phyloP scores from a whole-genome alignment of 2,329 filamentous ascomycete genomes.

The Botrytis fragariae region DNA sequence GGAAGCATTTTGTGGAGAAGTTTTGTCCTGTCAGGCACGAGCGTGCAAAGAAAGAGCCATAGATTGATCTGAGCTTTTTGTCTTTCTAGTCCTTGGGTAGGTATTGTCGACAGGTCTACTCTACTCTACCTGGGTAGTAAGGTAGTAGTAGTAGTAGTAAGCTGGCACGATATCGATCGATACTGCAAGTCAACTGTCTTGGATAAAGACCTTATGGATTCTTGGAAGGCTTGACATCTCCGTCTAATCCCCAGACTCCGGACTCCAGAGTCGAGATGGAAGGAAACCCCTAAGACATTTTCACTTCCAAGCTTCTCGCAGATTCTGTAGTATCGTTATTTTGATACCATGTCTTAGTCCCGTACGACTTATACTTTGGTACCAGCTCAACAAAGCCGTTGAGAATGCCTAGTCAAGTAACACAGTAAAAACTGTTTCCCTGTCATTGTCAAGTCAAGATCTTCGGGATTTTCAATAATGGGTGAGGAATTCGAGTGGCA shows the following conservation, averaged over 20 bases:
- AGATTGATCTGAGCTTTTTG: not conserved
- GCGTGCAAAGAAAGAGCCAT: not conserved
- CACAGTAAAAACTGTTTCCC: not conserved
- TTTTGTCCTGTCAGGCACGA: constrained; percentile 6
- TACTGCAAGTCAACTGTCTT: constrained; percentile 1
- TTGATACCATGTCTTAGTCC: constrained; percentile 13
- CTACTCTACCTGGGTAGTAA: not conserved
- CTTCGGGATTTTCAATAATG: not conserved
- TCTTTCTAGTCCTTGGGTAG: not conserved
- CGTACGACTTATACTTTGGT: not conserved
- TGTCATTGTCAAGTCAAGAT: constrained; percentile 6
- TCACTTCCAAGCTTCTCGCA: not conserved
- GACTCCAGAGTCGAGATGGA: not conserved
- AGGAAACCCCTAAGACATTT: not conserved
- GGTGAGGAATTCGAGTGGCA: not conserved
- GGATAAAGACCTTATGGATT: not conserved
- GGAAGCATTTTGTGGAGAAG: constrained; percentile 2
- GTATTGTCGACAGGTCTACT: not conserved
- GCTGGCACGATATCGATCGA: not conserved
- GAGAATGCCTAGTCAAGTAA: not conserved
- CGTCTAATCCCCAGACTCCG: not conserved
- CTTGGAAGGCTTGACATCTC: not conserved
- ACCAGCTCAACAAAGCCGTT: constrained; percentile 14
- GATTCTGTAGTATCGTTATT: constrained; percentile 10
- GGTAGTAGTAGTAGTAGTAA: not conserved